Base-by-base conservation (phyloP, 805 yeast species). In the Nakazawaea molendinolei region DNA sequence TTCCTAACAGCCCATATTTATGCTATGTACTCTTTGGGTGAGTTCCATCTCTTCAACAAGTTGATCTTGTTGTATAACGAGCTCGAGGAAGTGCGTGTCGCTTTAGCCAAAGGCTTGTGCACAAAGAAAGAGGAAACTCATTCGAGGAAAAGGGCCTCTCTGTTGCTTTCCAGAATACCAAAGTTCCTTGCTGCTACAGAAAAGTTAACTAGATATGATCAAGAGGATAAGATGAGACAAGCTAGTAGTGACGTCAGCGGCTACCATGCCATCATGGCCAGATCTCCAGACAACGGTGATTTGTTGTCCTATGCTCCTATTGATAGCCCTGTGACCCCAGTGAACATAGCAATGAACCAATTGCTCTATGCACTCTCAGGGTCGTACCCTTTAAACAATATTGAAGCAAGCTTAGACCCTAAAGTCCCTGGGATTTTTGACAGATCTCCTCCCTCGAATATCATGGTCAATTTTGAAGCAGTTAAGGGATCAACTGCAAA, bases 391-490 rank as follows among this genome's bases (percentile, higher is more conserved):
- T 53, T 64, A 4, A 48, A 53, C n/a, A 47, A 60, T 18, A 44
- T 55, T 3, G 25, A 44, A 4, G 50, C 53, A 28, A 52, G 63
- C 2, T 52, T 73, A 38, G 55, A 53, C n/a, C 77, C 84, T 2
- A 54, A 58, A 12, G 60, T 63, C 20, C 66, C 69, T 46, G 55
- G 61, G 26, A 66, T 67, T 40, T 74, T 77, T 45, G 57, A 58
- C 29, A 65, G 66, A 23, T 69, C 69, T 4, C 66, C 73, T 4
- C 75, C 81, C 2, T 67, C 79, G 4, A 87, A 84, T 52, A 74
- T 86, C 38, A 56, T 85, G 53, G 85, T 83, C 30, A 92, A 83
- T 53, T 80, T 85, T 55, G 78, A 79, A 50, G 71, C 83, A 27
- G 85, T 83, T 25, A 60, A 65, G 14, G 75, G 75, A 31, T 68